Base-by-base conservation (phyloP, 768 basidiomycete genomes). In the Tylopilus subfusipes region DNA sequence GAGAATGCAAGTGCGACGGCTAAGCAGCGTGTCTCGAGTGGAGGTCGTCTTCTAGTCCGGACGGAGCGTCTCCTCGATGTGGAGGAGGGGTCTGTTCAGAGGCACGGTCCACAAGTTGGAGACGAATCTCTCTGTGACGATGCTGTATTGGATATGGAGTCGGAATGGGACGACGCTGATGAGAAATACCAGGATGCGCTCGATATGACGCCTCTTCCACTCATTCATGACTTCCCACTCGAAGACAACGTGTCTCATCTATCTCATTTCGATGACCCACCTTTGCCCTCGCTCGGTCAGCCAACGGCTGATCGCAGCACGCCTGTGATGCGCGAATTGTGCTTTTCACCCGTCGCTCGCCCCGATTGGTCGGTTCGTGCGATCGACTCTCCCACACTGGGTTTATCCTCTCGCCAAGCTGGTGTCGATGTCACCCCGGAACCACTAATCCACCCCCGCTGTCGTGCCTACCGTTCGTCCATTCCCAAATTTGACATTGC, bases 401-500 rank as follows among this genome's bases (percentile, higher is more conserved):
- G 60, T 42, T 34, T 66, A 39, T 39, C 60, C 30, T 50, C 53
- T 14, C 43, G 50, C 14, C 53, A 59, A 19, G 19, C 31, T 19
- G 39, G 25, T 21, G 43, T 53, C 34, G 55, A 59, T n/a, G 22
- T 21, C 44, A 42, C 51, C 9, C 45, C 47, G 5, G 58, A 57
- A 31, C 38, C 60, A 2, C 62, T 64, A 39, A 25, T 63, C 16
- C 58, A 60, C 44, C 47, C 67, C 44, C 63, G 55, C 58, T 54
- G 61, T 54, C 66, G 63, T 43, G 60, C 66, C 55, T 55, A 74
- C 70, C 61, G 73, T 45, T 77, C 78, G 19, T 76, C 78, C 13
- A 70, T 84, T 36, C 67, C 73, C 22, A 74, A 73, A 59, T 64
- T 78, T 29, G 88, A 90, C 62, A 76, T 87, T 43, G 88, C 85